Conservation (phyloP, 1,284 basidiomycete genomes). For the Xerocomus cyaneibrunnescens region DNA sequence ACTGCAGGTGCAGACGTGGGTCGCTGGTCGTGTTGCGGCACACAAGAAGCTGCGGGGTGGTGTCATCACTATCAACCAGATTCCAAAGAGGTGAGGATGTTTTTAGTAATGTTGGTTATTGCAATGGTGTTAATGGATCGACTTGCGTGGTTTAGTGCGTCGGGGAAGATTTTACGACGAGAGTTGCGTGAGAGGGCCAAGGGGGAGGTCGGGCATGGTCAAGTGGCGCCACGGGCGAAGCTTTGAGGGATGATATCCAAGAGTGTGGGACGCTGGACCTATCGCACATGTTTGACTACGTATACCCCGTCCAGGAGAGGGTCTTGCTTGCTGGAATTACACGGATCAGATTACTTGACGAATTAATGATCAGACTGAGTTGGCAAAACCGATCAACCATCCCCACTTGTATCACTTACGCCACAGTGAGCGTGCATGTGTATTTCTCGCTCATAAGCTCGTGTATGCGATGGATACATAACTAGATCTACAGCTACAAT, state of each 20-base stretch:
- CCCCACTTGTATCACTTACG: no score
- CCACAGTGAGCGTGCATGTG: no score
- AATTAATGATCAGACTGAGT: no score
- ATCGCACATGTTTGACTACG: not conserved
- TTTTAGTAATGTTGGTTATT: not conserved
- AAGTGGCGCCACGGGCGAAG: constrained; percentile 15
- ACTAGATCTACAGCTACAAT: constrained; percentile 18
- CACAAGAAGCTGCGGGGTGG: constrained; percentile 71
- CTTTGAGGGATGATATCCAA: not conserved
- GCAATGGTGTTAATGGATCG: not conserved
- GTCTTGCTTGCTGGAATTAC: no score
- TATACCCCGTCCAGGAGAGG: not conserved
- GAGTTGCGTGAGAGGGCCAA: constrained; percentile 60
- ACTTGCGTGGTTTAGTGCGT: constrained; percentile 45
- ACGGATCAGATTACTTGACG: no score
- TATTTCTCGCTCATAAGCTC: no score
- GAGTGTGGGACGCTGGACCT: not conserved
- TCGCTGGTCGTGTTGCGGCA: constrained; percentile 56
- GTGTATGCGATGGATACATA: no score
- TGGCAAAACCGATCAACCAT: no score
- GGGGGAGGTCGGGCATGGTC: constrained; percentile 40
- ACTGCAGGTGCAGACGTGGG: constrained; percentile 59
- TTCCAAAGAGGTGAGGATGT: constrained; percentile 63
- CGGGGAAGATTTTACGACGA: constrained; percentile 70
- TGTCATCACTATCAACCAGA: constrained; percentile 51